These are phyloP conservation scores for Monilinia vaccinii-corymbosi DNA, from an alignment of 2,329 filamentous ascomycete genomes.

Conservation along the genomic window DNA sequence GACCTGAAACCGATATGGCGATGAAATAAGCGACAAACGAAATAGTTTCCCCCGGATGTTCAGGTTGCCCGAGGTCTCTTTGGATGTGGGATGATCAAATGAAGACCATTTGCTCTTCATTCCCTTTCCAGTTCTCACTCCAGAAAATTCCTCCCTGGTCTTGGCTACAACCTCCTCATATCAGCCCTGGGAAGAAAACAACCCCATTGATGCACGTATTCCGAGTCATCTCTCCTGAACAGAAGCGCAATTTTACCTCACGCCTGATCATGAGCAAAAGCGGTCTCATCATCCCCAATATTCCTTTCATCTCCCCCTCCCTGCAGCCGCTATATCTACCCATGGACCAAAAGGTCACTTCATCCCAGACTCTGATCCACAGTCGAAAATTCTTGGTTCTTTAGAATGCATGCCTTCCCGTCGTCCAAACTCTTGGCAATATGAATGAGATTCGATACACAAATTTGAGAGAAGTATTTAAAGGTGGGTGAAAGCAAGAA, in stretches of 20 bases:
- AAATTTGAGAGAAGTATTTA: constrained; percentile 51
- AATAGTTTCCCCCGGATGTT: background rate
- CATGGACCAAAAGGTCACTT: constrained; percentile 44
- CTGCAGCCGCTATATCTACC: constrained; percentile 45
- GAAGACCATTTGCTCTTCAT: background rate
- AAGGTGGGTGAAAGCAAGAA: constrained; percentile 52
- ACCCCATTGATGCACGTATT: constrained; percentile 39
- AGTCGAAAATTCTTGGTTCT: constrained; percentile 45
- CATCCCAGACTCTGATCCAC: constrained; percentile 37
- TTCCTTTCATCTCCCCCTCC: constrained; percentile 47
- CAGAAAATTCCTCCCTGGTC: constrained; percentile 40
- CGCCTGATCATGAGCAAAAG: constrained; percentile 55
- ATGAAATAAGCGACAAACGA: background rate
- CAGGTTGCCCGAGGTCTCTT: background rate
- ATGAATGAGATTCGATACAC: constrained; percentile 48
- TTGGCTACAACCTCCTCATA: constrained; percentile 44
- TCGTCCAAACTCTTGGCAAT: constrained; percentile 39
- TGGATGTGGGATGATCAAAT: background rate
- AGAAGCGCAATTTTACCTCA: constrained; percentile 33
- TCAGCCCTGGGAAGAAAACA: constrained; percentile 44
- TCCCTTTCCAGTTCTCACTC: constrained; percentile 14
- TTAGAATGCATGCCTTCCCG: constrained; percentile 41
- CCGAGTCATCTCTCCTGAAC: background rate
- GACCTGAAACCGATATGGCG: background rate
- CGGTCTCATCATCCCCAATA: constrained; percentile 59